A percentile compares a stretch with the other conserved stretches of the same genome.
Conservation (phyloP, 164 flowering plant species). For the Vitis amurensis region DNA sequence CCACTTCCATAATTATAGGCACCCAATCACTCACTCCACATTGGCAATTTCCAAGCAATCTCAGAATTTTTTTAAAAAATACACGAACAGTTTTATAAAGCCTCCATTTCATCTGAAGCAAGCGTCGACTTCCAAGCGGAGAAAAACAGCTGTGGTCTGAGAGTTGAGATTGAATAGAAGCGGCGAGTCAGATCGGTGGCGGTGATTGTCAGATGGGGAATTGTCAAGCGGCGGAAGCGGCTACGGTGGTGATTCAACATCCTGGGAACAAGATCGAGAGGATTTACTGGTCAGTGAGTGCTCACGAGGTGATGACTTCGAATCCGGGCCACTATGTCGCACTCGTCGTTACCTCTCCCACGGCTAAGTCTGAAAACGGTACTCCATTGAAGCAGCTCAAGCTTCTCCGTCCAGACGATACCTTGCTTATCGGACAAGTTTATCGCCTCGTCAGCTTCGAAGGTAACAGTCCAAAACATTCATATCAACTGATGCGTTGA, state of each 20-base stretch:
- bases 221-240: conserved; percentile 77
- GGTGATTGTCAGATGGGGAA: conserved; percentile 60
- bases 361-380: conserved; percentile 32
- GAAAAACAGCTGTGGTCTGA: neutral
- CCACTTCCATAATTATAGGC: no score
- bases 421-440: conserved; percentile 64
- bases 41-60: no score
- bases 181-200: neutral
- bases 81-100: no score
- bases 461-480: conserved; percentile 35
- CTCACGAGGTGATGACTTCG: conserved; percentile 55
- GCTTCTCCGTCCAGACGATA: conserved; percentile 75
- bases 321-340: conserved; percentile 85
- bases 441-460: conserved; percentile 76
- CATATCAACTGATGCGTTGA: no score
- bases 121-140: neutral
- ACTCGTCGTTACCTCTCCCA: conserved; percentile 30
- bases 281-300: conserved; percentile 60
- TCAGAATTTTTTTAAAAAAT: no score
- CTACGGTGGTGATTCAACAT: conserved; percentile 63
- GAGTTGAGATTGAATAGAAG: neutral
- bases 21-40: no score
- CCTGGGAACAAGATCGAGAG: conserved; percentile 51
- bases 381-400: conserved; percentile 55
- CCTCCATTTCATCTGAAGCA: no score